Conservation (phyloP, 371 early-diverging fungal genomes). For the Rhizopus arrhizus region DNA sequence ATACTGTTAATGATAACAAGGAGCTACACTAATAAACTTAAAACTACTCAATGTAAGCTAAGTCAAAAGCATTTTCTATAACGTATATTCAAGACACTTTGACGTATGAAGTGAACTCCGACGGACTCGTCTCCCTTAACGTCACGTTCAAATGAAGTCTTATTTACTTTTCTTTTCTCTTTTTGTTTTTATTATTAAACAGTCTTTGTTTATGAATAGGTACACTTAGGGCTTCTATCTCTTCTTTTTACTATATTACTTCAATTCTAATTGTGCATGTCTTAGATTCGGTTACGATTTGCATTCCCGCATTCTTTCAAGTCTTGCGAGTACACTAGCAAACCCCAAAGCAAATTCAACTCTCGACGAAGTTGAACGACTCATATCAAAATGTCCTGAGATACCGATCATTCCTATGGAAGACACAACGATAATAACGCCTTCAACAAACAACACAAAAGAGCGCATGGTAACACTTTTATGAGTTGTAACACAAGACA, state of each 20-base stretch:
- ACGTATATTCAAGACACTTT: no score
- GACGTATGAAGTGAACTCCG: no score
- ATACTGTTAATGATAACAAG: no score
- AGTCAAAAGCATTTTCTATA: no score
- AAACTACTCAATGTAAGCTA: no score
- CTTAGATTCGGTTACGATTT: conserved; percentile 42
- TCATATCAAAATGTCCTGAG: conserved; percentile 41
- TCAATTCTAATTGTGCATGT: conserved; percentile 2
- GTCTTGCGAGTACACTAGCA: conserved; percentile 59
- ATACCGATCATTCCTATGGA: conserved; percentile 30
- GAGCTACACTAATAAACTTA: no score
- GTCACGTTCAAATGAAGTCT: background rate
- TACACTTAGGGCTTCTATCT: background rate
- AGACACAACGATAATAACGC: conserved; percentile 24
- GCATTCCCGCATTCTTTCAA: conserved; percentile 64
- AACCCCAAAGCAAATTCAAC: conserved; percentile 44
- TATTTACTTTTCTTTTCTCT: background rate
- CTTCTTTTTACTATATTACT: background rate
- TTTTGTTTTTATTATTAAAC: background rate
- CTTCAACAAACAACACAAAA: conserved; percentile 18
- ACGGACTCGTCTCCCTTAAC: background rate
- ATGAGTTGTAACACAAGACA: conserved; percentile 2
- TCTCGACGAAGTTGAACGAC: conserved; percentile 35
- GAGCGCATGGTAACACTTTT: conserved; percentile 34
- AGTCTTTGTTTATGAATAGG: background rate